Conservation (phyloP, 176 grass and related monocot genomes). For the Tillandsia fasciculata region DNA sequence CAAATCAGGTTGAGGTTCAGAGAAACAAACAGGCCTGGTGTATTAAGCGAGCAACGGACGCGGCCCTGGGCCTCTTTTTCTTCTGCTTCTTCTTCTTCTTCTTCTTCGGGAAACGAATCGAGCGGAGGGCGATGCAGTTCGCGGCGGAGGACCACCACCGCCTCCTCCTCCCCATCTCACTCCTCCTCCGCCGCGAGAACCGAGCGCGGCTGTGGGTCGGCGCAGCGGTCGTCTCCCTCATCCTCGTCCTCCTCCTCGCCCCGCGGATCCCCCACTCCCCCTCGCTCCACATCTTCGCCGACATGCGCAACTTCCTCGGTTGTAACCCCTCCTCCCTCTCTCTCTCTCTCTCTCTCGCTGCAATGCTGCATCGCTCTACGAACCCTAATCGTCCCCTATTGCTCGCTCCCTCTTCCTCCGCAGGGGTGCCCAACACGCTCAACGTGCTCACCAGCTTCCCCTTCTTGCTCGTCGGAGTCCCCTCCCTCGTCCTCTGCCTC, state of each 20-base stretch:
- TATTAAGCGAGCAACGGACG: too few species aligned
- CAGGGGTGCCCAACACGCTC: slow-evolving; percentile 89
- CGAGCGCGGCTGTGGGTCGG: slow-evolving; percentile 23
- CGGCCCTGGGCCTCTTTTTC: too few species aligned
- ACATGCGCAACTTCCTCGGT: slow-evolving; percentile 90
- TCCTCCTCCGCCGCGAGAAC: slow-evolving; percentile 38
- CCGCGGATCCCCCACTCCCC: slow-evolving; percentile 71
- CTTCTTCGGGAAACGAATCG: neutral
- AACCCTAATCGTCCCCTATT: neutral
- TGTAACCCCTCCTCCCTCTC: neutral
- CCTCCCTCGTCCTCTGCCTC: slow-evolving; percentile 68
- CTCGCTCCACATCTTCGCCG: slow-evolving; percentile 87
- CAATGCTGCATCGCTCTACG: too few species aligned
- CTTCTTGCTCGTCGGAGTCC: slow-evolving; percentile 75
- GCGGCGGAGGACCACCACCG: slow-evolving; percentile 28
- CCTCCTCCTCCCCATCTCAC: slow-evolving; percentile 27
- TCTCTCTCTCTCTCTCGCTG: neutral
- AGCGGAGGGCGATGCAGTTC: slow-evolving; percentile 31
- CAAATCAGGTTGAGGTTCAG: too few species aligned
- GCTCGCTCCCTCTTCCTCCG: neutral
- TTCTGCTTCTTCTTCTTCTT: too few species aligned
- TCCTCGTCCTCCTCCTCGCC: slow-evolving; percentile 59
- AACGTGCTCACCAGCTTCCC: slow-evolving; percentile 86
- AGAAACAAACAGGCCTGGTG: too few species aligned
- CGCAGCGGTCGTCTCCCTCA: slow-evolving; percentile 16